These are phyloP conservation scores for Alternaria triticina DNA, from an alignment of 2,329 filamentous ascomycete species.

Conservation along the genomic window DNA sequence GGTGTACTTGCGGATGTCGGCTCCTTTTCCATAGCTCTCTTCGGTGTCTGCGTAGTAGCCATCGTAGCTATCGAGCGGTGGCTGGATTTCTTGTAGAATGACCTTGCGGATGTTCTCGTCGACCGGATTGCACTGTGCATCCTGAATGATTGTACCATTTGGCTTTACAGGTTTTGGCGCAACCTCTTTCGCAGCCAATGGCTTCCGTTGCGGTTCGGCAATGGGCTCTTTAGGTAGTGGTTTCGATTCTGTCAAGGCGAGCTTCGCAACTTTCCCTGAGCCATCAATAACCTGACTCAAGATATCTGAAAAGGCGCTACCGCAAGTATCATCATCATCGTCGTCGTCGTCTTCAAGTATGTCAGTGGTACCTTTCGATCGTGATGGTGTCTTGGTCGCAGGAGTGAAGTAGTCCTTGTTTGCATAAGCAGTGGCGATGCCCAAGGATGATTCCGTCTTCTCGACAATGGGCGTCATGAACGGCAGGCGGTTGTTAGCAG, in stretches of 20 bases:
- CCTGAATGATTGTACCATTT: slow-evolving; percentile 78
- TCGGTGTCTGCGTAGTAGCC: slow-evolving; percentile 79
- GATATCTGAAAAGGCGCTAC: slow-evolving; percentile 76
- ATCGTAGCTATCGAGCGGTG: slow-evolving; percentile 74
- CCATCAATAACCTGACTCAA: slow-evolving; percentile 57
- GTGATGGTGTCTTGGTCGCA: slow-evolving; percentile 86
- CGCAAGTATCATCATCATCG: slow-evolving; percentile 56
- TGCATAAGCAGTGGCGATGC: slow-evolving; percentile 53
- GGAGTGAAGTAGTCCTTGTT: slow-evolving; percentile 66
- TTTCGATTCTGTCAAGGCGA: slow-evolving; percentile 57
- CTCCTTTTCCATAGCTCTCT: slow-evolving; percentile 68
- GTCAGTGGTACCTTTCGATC: slow-evolving; percentile 53
- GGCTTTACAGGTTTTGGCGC: slow-evolving; percentile 49
- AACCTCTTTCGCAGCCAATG: slow-evolving; percentile 42
- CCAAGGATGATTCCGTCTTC: slow-evolving; percentile 87
- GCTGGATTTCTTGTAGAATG: slow-evolving; percentile 76
- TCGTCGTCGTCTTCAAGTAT: slow-evolving; percentile 49
- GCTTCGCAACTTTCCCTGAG: slow-evolving; percentile 56
- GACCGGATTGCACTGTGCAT: slow-evolving; percentile 86
- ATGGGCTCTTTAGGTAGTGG: slow-evolving; percentile 31
- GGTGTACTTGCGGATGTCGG: slow-evolving; percentile 81
- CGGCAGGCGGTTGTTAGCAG: slow-evolving; percentile 88
- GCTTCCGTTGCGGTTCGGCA: slow-evolving; percentile 21
- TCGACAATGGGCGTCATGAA: slow-evolving; percentile 99
- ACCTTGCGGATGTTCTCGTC: slow-evolving; percentile 75